Conservation (phyloP, 2,329 filamentous ascomycete species). For the Thermoascus crustaceus region DNA sequence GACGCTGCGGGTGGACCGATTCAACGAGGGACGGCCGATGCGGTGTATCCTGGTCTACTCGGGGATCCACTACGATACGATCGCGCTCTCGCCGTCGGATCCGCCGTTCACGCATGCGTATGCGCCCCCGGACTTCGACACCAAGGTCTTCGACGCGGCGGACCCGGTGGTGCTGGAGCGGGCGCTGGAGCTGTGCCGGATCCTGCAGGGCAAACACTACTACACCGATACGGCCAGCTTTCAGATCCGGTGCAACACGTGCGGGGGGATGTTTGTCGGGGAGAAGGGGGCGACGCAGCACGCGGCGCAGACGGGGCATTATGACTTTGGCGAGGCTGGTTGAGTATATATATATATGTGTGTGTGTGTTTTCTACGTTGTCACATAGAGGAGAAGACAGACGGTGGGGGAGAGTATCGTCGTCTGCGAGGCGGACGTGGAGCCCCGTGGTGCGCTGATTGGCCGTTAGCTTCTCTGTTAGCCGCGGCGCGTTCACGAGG, state of each 20-base stretch:
- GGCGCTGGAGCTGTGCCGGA: slow-evolving; percentile 55
- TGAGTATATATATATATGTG: slow-evolving; percentile 12
- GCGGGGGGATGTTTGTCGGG: slow-evolving; percentile 35
- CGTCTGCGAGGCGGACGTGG: neutral
- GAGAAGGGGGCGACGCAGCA: slow-evolving; percentile 41
- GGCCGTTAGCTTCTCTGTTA: slow-evolving; percentile 1
- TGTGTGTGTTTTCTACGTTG: neutral
- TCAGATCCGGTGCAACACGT: slow-evolving; percentile 64
- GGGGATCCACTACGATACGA: slow-evolving; percentile 87
- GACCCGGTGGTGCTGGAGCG: slow-evolving; percentile 51
- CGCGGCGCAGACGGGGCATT: slow-evolving; percentile 40
- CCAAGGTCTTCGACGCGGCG: slow-evolving; percentile 60
- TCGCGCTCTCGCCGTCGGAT: slow-evolving; percentile 62
- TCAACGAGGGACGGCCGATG: slow-evolving; percentile 63
- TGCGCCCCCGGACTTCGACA: slow-evolving; percentile 65
- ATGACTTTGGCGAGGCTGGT: slow-evolving; percentile 41
- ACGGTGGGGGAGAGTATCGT: neutral
- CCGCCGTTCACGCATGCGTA: slow-evolving; percentile 49
- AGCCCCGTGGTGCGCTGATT: slow-evolving; percentile 6
- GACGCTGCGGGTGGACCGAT: slow-evolving; percentile 58
- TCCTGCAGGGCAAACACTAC: slow-evolving; percentile 67
- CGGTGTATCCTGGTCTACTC: slow-evolving; percentile 81
- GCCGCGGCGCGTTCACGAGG: neutral
- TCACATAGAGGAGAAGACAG: neutral
- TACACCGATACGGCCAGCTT: slow-evolving; percentile 83